Evolutionary conservation across 441 rosid genomes (phyloP), one percentile per base, ranked within the genome.

Genomic region (Mallotus repandus): DNA sequence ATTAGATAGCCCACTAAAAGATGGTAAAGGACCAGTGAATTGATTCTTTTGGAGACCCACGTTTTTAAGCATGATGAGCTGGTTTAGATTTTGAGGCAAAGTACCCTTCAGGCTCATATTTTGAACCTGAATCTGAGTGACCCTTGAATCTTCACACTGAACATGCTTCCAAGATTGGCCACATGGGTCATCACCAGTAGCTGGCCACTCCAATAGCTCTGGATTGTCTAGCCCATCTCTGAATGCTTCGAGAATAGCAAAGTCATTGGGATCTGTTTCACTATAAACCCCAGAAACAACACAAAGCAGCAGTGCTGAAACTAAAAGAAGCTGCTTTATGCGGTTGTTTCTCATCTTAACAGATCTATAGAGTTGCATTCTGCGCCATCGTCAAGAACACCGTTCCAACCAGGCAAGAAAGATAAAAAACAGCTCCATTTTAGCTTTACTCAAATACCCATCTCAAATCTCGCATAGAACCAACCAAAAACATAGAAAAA

Each of bases 161-260:
- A 91, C 87, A 69, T 86, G 84, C 35, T 83, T 81, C 96, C 93
- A 91, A 3, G 81, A 76, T 56, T 81, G 74, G 5, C 96, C 93
- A 77, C 96, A 91, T 0, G 96, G 96, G 80, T 89, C 93, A 22
- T 70, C 84, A 29, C 84, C 88, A 74, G 68, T 74, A 15, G 65
- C 79, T 29, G 96, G 93, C 96, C 96, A 91, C 60, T 82, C 70
- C 61, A 91, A 81, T 63, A 89, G 87, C 72, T 89, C 89, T 25
- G 93, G 88, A 55, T 91, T 91, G 80, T 81, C 81, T 62, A 91
- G 82, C 61, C 90, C 91, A 25, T 86, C 84, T 53, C 86, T 80
- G 70, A 89, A 84, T 81, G 87, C 79, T 69, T 83, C 74, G 50
- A 91, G 81, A 76, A 91, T 72, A 0, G 82, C 89, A 22, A 85